Base-by-base conservation (phyloP, 2,329 filamentous ascomycete genomes). In the Onygena corvina region DNA sequence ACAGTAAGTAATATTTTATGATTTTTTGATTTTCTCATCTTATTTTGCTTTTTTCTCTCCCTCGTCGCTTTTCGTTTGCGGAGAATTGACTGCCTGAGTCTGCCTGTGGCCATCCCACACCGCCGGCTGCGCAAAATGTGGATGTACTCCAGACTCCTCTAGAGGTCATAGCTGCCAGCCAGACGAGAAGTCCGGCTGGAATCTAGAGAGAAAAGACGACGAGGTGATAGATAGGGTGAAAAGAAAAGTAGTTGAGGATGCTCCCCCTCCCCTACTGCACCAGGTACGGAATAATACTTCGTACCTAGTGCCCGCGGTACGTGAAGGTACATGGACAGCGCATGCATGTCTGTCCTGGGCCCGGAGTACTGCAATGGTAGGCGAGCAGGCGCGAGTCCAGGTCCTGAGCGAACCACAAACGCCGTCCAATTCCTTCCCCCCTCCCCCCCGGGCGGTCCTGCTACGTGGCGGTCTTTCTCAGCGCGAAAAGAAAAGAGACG, bases 321-420 rank as follows among this genome's bases (percentile, higher is more conserved):
- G n/a, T 40, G 35, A 21, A 36, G 18, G 14, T 36, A 40, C 35
- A 23, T 40, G 35, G 35, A 20, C 35, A 40, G 18, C 35, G 35
- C 35, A 40, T 40, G 35, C 35, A 40, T 40, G 35, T 20, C 35
- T 11, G 35, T 40, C 21, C 35, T 18, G 35, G 25, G 18, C 25
- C 35, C 35, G 35, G 35, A 40, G 35, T 40, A 40, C 35, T 40
- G 35, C 20, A 21, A 29, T 18, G 25, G 20, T 40, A 40, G 35
- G 35, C 35, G 35, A 40, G 35, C 35, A 40, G 35, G 35, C 35
- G 35, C 35, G 35, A 40, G 35, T 40, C 35, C 35, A 40, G 35
- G 25, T 40, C 35, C 12, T 40, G 18, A 25, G 25, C 35, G 35
- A 40, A 20, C 27, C 27, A 29, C 27, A 11, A n/a, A n/a, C n/a